Evolutionary conservation across 73 alveolate genomes (phyloP).

Genomic region (Tetrahymena thermophila): DNA sequence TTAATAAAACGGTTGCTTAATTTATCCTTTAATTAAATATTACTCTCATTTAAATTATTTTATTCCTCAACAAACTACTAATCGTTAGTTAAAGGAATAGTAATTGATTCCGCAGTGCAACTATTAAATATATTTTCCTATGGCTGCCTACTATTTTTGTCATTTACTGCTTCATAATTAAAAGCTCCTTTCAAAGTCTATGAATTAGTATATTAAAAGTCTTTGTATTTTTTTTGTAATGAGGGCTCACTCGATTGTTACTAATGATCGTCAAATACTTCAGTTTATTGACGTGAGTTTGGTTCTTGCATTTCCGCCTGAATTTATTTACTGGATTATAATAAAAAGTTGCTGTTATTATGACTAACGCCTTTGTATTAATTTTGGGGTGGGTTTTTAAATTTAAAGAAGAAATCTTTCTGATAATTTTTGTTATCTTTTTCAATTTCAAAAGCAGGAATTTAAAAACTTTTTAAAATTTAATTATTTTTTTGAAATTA

Average conservation of each 20-base stretch:
- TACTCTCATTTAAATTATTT: too few species aligned
- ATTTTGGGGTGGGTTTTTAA: neutral
- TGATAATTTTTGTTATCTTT: neutral
- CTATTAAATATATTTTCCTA: neutral
- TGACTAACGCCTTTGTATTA: neutral
- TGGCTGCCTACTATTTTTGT: too few species aligned
- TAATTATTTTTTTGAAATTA: neutral
- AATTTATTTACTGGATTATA: neutral
- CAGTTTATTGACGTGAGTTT: neutral
- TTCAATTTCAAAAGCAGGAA: neutral
- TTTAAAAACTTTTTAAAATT: neutral
- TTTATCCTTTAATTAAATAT: neutral
- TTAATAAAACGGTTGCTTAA: neutral
- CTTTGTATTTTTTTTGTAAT: neutral
- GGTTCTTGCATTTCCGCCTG: too few species aligned
- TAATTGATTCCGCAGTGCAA: neutral
- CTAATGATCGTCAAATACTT: too few species aligned
- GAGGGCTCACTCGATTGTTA: neutral
- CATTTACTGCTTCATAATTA: neutral
- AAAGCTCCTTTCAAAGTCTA: neutral
- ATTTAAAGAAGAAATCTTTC: neutral
- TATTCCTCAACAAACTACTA: too few species aligned
- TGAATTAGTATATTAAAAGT: neutral
- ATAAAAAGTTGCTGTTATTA: neutral
- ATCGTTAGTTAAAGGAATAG: neutral